phyloP scores from a whole-genome alignment of 352 stramenopile genomes.

The Pythium aquatile region DNA sequence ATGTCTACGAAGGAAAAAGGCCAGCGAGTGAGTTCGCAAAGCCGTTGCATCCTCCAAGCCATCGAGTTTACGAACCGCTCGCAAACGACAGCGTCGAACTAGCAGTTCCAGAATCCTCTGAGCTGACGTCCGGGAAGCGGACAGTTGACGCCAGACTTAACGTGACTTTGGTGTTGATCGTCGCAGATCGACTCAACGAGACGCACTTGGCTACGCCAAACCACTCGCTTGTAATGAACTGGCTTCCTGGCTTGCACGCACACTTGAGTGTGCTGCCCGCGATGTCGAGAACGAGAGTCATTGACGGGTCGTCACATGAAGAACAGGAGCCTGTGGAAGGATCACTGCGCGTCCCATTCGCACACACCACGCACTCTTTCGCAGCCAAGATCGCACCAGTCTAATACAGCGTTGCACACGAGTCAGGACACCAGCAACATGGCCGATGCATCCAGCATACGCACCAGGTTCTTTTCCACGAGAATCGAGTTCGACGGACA shows the following conservation, averaged over 20 bases:
- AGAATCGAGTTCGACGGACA: conserved; percentile 49
- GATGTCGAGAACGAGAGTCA: conserved; percentile 50
- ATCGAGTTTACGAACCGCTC: conserved; percentile 30
- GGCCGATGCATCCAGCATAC: background rate
- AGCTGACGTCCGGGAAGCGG: conserved; percentile 42
- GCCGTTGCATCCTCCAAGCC: conserved; percentile 4
- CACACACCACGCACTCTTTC: conserved; percentile 67
- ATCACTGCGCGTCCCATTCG: conserved; percentile 39
- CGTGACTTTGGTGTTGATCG: conserved; percentile 52
- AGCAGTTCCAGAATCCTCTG: conserved; percentile 34
- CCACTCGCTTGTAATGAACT: conserved; percentile 43
- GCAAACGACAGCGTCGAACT: conserved; percentile 32
- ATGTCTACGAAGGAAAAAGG: conserved; percentile 31
- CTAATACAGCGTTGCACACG: conserved; percentile 28
- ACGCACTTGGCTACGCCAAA: conserved; percentile 25
- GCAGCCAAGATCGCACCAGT: conserved; percentile 41
- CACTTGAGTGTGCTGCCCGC: conserved; percentile 35
- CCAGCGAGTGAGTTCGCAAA: background rate
- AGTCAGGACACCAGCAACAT: background rate
- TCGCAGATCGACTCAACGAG: conserved; percentile 40
- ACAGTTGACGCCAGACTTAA: conserved; percentile 35
- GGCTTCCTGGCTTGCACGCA: conserved; percentile 56
- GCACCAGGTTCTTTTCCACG: conserved; percentile 48
- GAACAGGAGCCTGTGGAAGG: conserved; percentile 47
- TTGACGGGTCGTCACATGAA: conserved; percentile 71